phyloP scores from a whole-genome alignment of 2,329 filamentous ascomycete genomes.

The Diplodia mutila region DNA sequence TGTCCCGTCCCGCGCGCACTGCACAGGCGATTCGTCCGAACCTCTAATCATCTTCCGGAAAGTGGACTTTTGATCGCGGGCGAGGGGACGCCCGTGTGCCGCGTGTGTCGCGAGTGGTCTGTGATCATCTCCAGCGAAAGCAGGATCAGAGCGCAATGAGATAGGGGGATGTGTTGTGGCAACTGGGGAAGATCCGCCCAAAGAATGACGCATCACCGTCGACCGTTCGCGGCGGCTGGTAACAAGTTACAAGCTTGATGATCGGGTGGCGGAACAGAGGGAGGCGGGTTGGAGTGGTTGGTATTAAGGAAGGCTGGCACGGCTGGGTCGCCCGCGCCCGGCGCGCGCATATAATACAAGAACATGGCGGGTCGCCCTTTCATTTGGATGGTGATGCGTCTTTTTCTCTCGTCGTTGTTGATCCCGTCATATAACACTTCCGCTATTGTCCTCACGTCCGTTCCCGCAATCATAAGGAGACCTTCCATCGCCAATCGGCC shows the following conservation, averaged over 20 bases:
- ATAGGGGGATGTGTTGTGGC: neutral
- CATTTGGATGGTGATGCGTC: slow-evolving; percentile 17
- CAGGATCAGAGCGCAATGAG: neutral
- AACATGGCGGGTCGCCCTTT: slow-evolving; percentile 12
- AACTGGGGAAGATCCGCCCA: neutral
- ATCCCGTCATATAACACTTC: slow-evolving; percentile 6
- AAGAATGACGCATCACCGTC: neutral
- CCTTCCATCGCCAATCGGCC: slow-evolving; percentile 5
- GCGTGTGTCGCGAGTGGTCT: neutral
- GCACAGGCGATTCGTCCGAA: neutral
- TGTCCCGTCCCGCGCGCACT: neutral
- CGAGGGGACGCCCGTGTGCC: neutral
- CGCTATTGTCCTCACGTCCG: slow-evolving; percentile 13
- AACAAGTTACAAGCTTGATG: neutral
- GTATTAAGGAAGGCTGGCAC: neutral
- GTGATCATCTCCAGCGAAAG: neutral
- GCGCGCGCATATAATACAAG: slow-evolving; percentile 5
- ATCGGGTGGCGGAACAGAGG: neutral
- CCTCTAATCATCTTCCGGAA: neutral
- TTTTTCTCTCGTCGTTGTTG: slow-evolving; percentile 2
- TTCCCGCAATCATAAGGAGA: slow-evolving; percentile 3
- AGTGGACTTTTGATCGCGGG: neutral
- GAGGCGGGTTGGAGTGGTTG: neutral
- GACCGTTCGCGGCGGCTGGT: neutral
- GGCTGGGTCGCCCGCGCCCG: neutral